Evolutionary conservation across 2,329 filamentous ascomycete species (phyloP).

Genomic region (Penicillium hesseltinei): DNA sequence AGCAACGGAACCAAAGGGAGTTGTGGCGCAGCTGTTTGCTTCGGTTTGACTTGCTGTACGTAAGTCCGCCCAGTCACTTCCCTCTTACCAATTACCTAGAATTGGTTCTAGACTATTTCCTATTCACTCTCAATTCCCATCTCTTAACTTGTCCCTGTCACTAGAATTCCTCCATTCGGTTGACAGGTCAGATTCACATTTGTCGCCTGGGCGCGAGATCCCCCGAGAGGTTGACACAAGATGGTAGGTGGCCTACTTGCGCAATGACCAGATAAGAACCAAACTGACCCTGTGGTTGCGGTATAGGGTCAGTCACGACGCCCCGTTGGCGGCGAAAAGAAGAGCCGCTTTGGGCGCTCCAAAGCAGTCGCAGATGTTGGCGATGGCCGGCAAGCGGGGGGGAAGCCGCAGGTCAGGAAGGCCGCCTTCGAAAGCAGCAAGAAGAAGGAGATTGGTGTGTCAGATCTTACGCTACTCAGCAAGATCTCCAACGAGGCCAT

Average conservation of each 20-base stretch:
- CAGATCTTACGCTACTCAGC: constrained; percentile 93
- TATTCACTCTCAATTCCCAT: constrained; percentile 9
- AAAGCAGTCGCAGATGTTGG: constrained; percentile 44
- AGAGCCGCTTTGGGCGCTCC: constrained; percentile 44
- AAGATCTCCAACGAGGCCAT: constrained; percentile 99
- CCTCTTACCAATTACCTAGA: constrained; percentile 11
- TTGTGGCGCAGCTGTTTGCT: constrained; percentile 29
- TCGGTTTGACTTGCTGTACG: constrained; percentile 24
- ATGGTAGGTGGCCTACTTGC: constrained; percentile 31
- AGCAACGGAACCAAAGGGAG: constrained; percentile 8
- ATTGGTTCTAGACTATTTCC: constrained; percentile 1
- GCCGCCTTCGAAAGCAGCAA: constrained; percentile 93
- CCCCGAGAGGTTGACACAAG: constrained; percentile 31
- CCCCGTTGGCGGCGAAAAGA: constrained; percentile 44
- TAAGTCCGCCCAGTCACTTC: constrained; percentile 19
- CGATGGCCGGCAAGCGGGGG: constrained; percentile 44
- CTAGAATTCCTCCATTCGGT: not conserved
- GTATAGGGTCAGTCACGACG: constrained; percentile 45
- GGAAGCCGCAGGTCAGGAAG: constrained; percentile 78
- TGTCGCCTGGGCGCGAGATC: constrained; percentile 32
- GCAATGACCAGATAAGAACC: not conserved
- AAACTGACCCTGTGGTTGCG: constrained; percentile 21
- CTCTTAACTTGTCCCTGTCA: not conserved
- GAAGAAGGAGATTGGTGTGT: constrained; percentile 99
- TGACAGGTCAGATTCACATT: constrained; percentile 30